A percentile compares a stretch with the other conserved stretches of the same genome.
Conservation (phyloP, 257 asterid species). For the Ehretia macrophylla region DNA sequence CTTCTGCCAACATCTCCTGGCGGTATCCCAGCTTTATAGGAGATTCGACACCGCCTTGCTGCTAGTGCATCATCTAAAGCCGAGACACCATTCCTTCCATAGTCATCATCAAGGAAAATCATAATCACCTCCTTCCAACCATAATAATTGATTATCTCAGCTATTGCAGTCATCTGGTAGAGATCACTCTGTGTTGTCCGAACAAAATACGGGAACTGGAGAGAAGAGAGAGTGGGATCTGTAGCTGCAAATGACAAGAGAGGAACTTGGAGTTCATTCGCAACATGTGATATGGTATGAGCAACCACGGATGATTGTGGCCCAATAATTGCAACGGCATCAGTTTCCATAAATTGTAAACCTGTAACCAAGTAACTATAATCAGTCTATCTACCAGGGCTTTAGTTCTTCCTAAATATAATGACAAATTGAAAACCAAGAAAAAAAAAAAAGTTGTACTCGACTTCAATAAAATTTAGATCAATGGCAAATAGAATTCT, state of each 20-base stretch:
- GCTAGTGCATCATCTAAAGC: constrained; percentile 46
- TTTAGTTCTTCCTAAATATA: not conserved
- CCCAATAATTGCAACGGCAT: constrained; percentile 40
- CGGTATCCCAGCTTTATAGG: constrained; percentile 43
- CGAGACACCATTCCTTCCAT: constrained; percentile 41
- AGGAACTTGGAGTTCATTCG: constrained; percentile 46
- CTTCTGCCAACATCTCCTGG: constrained; percentile 17
- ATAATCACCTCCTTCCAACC: constrained; percentile 39
- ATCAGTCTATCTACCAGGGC: too few species aligned
- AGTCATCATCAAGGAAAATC: constrained; percentile 42
- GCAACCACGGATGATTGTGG: constrained; percentile 54
- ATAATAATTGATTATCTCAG: constrained; percentile 35
- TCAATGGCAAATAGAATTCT: too few species aligned
- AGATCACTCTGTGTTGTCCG: constrained; percentile 43
- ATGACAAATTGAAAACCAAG: not conserved
- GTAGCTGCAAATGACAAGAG: constrained; percentile 47
- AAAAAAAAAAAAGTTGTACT: too few species aligned
- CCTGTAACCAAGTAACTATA: constrained; percentile 23
- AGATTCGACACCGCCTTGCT: constrained; percentile 30
- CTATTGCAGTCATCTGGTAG: constrained; percentile 47
- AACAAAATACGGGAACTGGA: constrained; percentile 43
- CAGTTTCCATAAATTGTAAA: constrained; percentile 43
- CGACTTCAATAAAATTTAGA: too few species aligned
- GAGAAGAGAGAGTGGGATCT: constrained; percentile 43
- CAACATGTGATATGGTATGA: constrained; percentile 31